These are phyloP conservation scores for Pseudogymnoascus sp. DNA, from an alignment of 2,329 filamentous ascomycete genomes.

Conservation along the genomic window DNA sequence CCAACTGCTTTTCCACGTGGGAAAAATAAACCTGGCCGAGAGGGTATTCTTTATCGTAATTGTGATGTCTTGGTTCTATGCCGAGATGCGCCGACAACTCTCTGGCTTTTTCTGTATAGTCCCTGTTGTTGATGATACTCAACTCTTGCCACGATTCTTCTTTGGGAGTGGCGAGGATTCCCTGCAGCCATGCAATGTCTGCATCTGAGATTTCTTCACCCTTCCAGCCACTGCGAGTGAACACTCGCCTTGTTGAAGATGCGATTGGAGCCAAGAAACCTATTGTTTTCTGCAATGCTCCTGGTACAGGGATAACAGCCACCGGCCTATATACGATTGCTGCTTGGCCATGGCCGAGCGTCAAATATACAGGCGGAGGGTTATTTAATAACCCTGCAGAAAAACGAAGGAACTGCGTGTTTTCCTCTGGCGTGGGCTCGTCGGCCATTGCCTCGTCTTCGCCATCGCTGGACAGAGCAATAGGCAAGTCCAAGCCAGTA, in stretches of 20 bases:
- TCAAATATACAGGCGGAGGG: no score
- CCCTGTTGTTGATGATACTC: fast-evolving
- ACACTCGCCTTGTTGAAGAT: background rate
- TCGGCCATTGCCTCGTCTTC: background rate
- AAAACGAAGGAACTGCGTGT: no score
- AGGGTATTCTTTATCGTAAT: background rate
- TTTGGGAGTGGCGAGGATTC: background rate
- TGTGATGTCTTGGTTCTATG: background rate
- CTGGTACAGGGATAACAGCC: background rate
- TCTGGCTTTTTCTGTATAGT: background rate
- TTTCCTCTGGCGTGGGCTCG: background rate
- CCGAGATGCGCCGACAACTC: background rate
- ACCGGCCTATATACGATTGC: background rate
- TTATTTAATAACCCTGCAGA: no score
- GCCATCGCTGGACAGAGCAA: background rate
- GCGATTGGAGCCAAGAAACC: background rate
- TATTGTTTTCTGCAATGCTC: background rate
- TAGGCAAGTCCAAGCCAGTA: background rate
- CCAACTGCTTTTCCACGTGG: background rate
- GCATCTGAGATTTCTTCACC: background rate
- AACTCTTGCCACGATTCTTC: background rate
- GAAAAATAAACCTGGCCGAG: background rate
- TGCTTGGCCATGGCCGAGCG: background rate
- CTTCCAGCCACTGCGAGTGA: background rate
- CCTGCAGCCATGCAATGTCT: background rate